phyloP scores from a whole-genome alignment of 371 early-diverging fungal species.

The Mucor lusitanicus region DNA sequence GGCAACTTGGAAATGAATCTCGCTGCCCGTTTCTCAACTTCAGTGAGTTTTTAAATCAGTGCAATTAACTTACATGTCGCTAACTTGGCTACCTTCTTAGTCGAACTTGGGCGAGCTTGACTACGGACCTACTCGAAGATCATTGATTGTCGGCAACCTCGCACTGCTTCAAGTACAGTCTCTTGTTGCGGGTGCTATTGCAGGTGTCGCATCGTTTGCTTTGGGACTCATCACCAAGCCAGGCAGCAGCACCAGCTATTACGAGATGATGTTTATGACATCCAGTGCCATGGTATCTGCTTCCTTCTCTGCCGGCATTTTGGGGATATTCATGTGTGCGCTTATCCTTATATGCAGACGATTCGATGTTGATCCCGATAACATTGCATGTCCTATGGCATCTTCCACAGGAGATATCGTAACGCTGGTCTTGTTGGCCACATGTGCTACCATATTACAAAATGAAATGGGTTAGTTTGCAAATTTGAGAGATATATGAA shows the following conservation, averaged over 20 bases:
- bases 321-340: slow-evolving; percentile 72
- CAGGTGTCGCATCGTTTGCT: slow-evolving; percentile 67
- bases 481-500: slow-evolving; percentile 8
- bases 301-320: slow-evolving; percentile 67
- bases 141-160: slow-evolving; percentile 67
- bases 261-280: slow-evolving; percentile 67
- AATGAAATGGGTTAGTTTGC: slow-evolving; percentile 38
- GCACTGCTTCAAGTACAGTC: slow-evolving; percentile 72
- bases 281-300: slow-evolving; percentile 72
- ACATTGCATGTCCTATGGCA: slow-evolving; percentile 71
- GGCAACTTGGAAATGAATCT: slow-evolving; percentile 91
- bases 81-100: slow-evolving; percentile 18
- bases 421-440: slow-evolving; percentile 61
- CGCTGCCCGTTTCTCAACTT: slow-evolving; percentile 80
- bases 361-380: slow-evolving; percentile 75
- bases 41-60: slow-evolving; percentile 42
- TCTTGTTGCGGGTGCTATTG: slow-evolving; percentile 67
- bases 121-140: slow-evolving; percentile 43
- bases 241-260: slow-evolving; percentile 41
- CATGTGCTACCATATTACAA: slow-evolving; percentile 50
- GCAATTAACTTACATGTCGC: neutral
- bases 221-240: slow-evolving; percentile 63
- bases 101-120: slow-evolving; percentile 72
- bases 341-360: slow-evolving; percentile 66
- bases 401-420: slow-evolving; percentile 77